Base-by-base conservation (phyloP, 129 eudicot genomes). In the Tagetes erecta region DNA sequence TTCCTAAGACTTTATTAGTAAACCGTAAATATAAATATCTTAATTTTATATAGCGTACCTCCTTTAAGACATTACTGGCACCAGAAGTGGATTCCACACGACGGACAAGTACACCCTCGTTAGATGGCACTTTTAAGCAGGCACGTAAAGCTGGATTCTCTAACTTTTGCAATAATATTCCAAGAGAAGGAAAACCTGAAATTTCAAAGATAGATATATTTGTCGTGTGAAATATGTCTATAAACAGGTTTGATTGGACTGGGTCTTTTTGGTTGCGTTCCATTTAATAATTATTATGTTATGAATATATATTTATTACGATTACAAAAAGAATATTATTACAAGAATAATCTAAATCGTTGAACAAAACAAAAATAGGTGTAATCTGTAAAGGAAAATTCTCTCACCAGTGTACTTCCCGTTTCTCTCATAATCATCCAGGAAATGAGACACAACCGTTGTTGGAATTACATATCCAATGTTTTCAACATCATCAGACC, bases 381-480 rank as follows among this genome's bases (percentile, higher is more conserved):
- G 38, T 20, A 30, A 35, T 11, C 39, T 12, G 12, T 34, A 14
- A 44, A 58, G 65, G 31, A 41, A 42, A 73, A 65, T 41, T 62
- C 86, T 86, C 72, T 89, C 66, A 91, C 98, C 98, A 3, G 96
- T 88, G 86, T 94, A 91, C 78, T 88, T 90, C 76, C 96, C 98
- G 39, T 91, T 90, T 84, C 85, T 90, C 81, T 90, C 86, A 57
- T 86, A 94, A 77, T 94, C 98, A 64, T 89, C 90, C 79, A 94
- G 83, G 72, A 94, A 94, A 84, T 94, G 98, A 83, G 97, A 88
- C 72, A 94, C 96, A 12, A 94, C 98, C 1, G 90, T 82, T 30
- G 98, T 84, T 75, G 98, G 98, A 76, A 94, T 91, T 41, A 94
- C 96, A 71, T 94, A 94, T 49, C 98, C 98, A 81, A 94, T 94